These are phyloP conservation scores for Edaphochlamys debaryana DNA, from an alignment of 139 green algal species.

Conservation along the genomic window DNA sequence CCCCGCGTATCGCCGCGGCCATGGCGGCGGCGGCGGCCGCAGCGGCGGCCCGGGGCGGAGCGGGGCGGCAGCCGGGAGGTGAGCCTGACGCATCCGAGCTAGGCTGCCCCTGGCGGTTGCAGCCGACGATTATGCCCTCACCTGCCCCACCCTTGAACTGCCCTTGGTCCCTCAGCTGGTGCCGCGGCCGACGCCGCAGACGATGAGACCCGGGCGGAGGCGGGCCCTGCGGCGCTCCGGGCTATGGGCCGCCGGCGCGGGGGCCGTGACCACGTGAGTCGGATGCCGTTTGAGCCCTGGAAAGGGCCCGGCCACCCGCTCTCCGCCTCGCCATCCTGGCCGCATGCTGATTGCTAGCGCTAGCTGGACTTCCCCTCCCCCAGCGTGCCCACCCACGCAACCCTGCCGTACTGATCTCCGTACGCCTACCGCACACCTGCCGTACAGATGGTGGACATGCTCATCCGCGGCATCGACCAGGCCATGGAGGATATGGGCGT, in stretches of 20 bases:
- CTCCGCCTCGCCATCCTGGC: no score
- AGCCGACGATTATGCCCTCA: no score
- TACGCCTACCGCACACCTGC: no score
- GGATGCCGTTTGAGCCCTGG: background rate
- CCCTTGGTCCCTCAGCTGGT: background rate
- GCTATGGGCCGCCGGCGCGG: slow-evolving; percentile 18
- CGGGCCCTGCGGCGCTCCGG: slow-evolving; percentile 26
- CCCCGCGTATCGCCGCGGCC: slow-evolving; percentile 22
- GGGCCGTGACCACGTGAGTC: background rate
- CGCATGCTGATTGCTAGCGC: no score
- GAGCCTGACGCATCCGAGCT: no score
- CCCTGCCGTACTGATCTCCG: no score
- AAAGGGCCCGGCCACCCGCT: no score
- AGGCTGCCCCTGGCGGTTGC: no score
- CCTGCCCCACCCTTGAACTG: background rate
- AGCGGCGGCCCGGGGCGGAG: background rate
- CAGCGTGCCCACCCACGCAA: no score
- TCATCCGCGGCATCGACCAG: slow-evolving; percentile 36
- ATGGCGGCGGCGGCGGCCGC: background rate
- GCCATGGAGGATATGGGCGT: slow-evolving; percentile 36
- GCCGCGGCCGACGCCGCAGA: slow-evolving; percentile 15
- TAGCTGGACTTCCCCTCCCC: no score
- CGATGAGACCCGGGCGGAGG: slow-evolving; percentile 28
- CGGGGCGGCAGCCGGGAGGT: no score
- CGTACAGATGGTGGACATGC: slow-evolving; percentile 36